Evolutionary conservation across 1,284 basidiomycete genomes (phyloP), one percentile per base, ranked within the genome.

Genomic region (Microbotryomycetes sp.): DNA sequence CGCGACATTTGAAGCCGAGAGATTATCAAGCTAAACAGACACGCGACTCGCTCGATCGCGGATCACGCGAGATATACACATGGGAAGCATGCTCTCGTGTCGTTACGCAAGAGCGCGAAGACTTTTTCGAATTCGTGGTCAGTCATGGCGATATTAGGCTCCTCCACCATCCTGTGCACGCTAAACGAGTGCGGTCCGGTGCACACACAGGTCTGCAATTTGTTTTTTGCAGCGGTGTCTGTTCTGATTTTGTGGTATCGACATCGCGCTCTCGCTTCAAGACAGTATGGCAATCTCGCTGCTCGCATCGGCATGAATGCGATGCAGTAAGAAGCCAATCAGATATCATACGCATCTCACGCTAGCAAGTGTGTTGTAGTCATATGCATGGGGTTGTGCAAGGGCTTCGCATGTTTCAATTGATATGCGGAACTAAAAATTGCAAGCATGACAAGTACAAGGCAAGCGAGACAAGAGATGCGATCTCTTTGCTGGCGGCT

Each of bases 51-150:
- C 9, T 22, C 28, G 9, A 12, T 50, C 14, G 49, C 49, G n/a
- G n/a, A n/a, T n/a, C n/a, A n/a, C 49, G 49, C 9, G 55, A 54
- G 36, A 7, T 61, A 3, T n/a, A 48, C 25, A 60, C 64, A 6
- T 68, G 50, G 51, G 66, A 68, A 48, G 64, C 66, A 15, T 68
- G 66, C 23, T 57, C 59, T 0, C 54, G 50, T 19, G 62, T 65
- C 19, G 50, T 68, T 32, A 58, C 51, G 16, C 19, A 32, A 30
- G 66, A 68, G 54, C 49, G 56, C 30, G 56, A 49, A 28, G 66
- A 68, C 49, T 68, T 59, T 22, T 63, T 63, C 26, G 66, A 68
- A 32, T 68, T 64, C 48, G 50, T 66, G 46, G 66, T 66, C 23
- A 50, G 66, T 32, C 28, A 46, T 6, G 23, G 22, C 3, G 25